Percentiles rank a stretch among this genome's conserved stretches.
Evolutionary conservation across 1,284 basidiomycete species (phyloP).

Genomic region (Tylopilus orsonianus): DNA sequence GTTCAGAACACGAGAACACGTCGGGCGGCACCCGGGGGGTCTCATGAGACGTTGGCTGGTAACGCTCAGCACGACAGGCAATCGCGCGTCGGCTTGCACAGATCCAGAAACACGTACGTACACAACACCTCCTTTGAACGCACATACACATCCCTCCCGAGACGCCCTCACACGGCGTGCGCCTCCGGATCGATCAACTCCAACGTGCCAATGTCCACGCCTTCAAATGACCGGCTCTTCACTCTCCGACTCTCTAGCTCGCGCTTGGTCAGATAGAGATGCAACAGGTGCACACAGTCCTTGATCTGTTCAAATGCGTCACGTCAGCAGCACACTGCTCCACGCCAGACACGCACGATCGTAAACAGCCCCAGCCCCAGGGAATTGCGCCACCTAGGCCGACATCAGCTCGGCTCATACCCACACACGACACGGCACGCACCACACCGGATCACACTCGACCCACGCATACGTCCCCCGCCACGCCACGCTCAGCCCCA

Average conservation of each 20-base stretch:
- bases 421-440: slow-evolving; percentile 11
- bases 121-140: too few relatives aligned
- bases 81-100: too few relatives aligned
- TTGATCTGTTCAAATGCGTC: slow-evolving; percentile 44
- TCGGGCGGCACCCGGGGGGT: too few relatives aligned
- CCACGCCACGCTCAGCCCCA: slow-evolving; percentile 48
- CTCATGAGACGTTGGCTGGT: too few relatives aligned
- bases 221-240: slow-evolving; percentile 67
- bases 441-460: slow-evolving; percentile 74
- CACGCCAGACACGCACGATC: slow-evolving; percentile 37
- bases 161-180: too few relatives aligned
- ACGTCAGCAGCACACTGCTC: neutral
- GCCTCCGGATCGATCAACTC: slow-evolving; percentile 52
- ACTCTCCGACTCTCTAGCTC: slow-evolving; percentile 66
- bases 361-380: slow-evolving; percentile 69
- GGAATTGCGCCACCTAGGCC: slow-evolving; percentile 67
- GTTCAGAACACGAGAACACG: too few relatives aligned
- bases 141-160: too few relatives aligned
- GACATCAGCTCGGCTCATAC: neutral
- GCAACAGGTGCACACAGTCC: slow-evolving; percentile 62
- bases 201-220: slow-evolving; percentile 60
- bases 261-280: slow-evolving; percentile 65
- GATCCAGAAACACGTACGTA: too few relatives aligned
- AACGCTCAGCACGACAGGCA: too few relatives aligned
- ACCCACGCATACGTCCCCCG: slow-evolving; percentile 60